Conservation (phyloP, 1,284 basidiomycete genomes). For the Irpex sp. region DNA sequence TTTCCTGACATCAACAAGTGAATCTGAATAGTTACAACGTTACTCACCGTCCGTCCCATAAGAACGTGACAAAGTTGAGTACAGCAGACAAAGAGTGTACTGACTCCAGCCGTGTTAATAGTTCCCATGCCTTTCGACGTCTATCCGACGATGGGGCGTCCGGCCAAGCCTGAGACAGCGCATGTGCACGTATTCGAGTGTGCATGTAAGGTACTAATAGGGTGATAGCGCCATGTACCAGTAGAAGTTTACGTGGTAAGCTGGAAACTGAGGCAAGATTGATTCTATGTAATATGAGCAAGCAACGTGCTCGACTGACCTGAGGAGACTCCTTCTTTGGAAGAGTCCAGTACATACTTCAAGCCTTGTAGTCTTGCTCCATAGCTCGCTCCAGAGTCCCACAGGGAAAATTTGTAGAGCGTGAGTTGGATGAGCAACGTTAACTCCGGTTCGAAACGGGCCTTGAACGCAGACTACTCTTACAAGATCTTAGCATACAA, state of each 20-base stretch:
- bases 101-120: constrained; percentile 77
- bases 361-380: constrained; percentile 94
- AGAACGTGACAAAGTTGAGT: constrained; percentile 85
- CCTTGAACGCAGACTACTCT: constrained; percentile 65
- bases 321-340: not conserved
- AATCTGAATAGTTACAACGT: not conserved
- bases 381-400: constrained; percentile 87
- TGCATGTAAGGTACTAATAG: constrained; percentile 86
- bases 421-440: constrained; percentile 79
- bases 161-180: constrained; percentile 89
- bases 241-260: constrained; percentile 65
- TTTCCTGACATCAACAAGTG: constrained; percentile 53
- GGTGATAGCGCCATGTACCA: constrained; percentile 81
- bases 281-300: not conserved
- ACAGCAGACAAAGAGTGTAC: constrained; percentile 69
- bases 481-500: constrained; percentile 7
- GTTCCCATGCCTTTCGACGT: constrained; percentile 82
- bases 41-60: constrained; percentile 87
- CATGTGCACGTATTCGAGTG: constrained; percentile 77
- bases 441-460: constrained; percentile 87
- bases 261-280: constrained; percentile 47
- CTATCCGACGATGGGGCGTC: constrained; percentile 86
- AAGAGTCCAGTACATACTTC: constrained; percentile 50
- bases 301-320: constrained; percentile 6
- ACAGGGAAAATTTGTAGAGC: constrained; percentile 89